Percentiles rank a stretch among this genome's conserved stretches.
Conservation (phyloP, 148 eudicot species). For the Chenopodium quinoa region DNA sequence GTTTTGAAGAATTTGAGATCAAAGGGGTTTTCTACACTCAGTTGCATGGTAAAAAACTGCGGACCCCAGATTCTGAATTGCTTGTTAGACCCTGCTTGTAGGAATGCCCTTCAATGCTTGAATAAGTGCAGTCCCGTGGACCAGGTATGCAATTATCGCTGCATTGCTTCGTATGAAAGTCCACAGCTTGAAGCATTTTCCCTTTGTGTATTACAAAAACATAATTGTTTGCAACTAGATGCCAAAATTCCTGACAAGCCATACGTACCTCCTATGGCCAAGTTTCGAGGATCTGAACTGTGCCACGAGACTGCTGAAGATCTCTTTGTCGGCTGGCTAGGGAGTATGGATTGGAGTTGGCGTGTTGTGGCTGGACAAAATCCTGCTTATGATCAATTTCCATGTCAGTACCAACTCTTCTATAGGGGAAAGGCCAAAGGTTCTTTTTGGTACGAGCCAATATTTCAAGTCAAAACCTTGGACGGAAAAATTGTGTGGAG, state of each 20-base stretch:
- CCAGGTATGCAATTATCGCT: conserved; percentile 91
- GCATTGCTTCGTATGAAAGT: conserved; percentile 93
- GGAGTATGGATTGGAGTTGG: conserved; percentile 93
- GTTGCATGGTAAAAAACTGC: conserved; percentile 85
- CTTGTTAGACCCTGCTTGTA: conserved; percentile 77
- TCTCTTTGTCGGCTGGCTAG: conserved; percentile 89
- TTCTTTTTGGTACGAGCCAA: conserved; percentile 96
- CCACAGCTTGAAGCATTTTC: conserved; percentile 80
- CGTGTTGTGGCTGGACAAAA: conserved; percentile 98
- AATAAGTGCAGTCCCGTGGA: conserved; percentile 94
- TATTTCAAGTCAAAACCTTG: conserved; percentile 81
- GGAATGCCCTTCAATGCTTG: conserved; percentile 93
- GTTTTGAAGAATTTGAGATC: conserved; percentile 70
- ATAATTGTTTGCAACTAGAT: conserved; percentile 81
- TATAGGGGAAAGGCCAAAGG: conserved; percentile 91
- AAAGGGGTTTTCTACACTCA: conserved; percentile 80
- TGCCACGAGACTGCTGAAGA: conserved; percentile 84
- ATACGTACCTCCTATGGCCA: conserved; percentile 56
- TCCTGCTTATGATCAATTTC: conserved; percentile 94
- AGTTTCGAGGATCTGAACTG: conserved; percentile 50
- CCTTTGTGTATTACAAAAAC: conserved; percentile 83
- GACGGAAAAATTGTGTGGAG: conserved; percentile 84
- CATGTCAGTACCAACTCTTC: conserved; percentile 92
- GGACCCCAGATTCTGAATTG: conserved; percentile 88
- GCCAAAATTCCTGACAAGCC: conserved; percentile 82